These are phyloP conservation scores for Nakazawaea sp. DNA, from an alignment of 805 yeast species.

Conservation along the genomic window DNA sequence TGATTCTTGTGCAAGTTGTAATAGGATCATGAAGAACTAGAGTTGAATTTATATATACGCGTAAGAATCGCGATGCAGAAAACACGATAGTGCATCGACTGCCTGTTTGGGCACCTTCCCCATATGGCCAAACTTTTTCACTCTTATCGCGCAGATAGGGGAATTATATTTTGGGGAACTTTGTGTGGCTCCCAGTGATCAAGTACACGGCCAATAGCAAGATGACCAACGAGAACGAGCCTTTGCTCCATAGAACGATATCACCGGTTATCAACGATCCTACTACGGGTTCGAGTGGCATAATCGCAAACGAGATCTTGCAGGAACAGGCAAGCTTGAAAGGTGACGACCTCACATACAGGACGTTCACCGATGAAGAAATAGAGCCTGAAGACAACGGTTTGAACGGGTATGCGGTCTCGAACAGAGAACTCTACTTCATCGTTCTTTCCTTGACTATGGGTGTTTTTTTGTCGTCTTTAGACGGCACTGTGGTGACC, in stretches of 20 bases:
- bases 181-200: too few species aligned
- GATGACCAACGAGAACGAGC: too few species aligned
- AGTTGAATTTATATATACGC: neutral
- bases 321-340: constrained; percentile 9
- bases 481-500: constrained; percentile 64
- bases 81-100: too few species aligned
- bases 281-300: constrained; percentile 13
- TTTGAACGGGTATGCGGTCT: constrained; percentile 8
- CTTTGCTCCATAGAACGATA: too few species aligned
- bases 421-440: constrained; percentile 3
- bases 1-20: too few species aligned
- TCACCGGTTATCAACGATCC: constrained; percentile 13
- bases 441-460: constrained; percentile 8
- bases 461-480: constrained; percentile 48
- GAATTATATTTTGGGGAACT: too few species aligned
- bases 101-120: too few species aligned
- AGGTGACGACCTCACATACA: constrained; percentile 1
- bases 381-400: neutral
- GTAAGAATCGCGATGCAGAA: too few species aligned
- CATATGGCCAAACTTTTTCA: too few species aligned
- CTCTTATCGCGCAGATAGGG: too few species aligned
- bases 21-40: too few species aligned
- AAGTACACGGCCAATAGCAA: too few species aligned
- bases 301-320: constrained; percentile 14
- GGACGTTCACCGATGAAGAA: constrained; percentile 5